Conservation (phyloP, 805 yeast genomes). For the Kuraishia ogatae region DNA sequence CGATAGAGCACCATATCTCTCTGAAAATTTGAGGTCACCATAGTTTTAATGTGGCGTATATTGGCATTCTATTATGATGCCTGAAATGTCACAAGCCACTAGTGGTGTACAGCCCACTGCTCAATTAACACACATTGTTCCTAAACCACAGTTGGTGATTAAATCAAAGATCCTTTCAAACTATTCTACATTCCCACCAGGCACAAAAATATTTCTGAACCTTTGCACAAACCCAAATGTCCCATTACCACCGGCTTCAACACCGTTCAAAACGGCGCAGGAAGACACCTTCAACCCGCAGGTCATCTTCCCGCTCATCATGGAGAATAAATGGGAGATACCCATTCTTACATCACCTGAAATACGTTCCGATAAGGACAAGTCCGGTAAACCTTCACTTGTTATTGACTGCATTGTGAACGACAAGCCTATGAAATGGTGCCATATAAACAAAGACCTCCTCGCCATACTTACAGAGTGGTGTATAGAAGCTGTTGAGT, state of each 20-base stretch:
- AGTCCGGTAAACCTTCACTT: constrained; percentile 53
- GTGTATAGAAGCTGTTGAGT: constrained; percentile 63
- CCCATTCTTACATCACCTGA: constrained; percentile 67
- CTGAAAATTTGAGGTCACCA: too few relatives aligned
- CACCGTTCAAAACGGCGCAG: not conserved
- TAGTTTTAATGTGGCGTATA: too few relatives aligned
- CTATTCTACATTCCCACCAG: constrained; percentile 16
- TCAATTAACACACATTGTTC: constrained; percentile 20
- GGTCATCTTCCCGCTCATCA: constrained; percentile 51
- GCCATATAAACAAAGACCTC: constrained; percentile 47
- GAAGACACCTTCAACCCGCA: constrained; percentile 39
- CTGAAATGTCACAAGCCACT: not conserved
- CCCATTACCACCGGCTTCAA: constrained; percentile 42
- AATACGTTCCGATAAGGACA: constrained; percentile 47
- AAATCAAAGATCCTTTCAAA: constrained; percentile 46
- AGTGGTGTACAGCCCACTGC: not conserved
- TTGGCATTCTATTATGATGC: too few relatives aligned
- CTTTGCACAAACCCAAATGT: constrained; percentile 59
- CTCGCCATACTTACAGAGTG: constrained; percentile 68
- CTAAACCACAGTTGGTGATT: constrained; percentile 66
- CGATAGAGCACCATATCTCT: too few relatives aligned
- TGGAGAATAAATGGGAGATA: constrained; percentile 74
- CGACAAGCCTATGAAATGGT: constrained; percentile 52
- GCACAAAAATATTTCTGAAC: constrained; percentile 70
- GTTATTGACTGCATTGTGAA: constrained; percentile 80